phyloP scores from a whole-genome alignment of 371 early-diverging fungal species.

The Mortierella sp. region DNA sequence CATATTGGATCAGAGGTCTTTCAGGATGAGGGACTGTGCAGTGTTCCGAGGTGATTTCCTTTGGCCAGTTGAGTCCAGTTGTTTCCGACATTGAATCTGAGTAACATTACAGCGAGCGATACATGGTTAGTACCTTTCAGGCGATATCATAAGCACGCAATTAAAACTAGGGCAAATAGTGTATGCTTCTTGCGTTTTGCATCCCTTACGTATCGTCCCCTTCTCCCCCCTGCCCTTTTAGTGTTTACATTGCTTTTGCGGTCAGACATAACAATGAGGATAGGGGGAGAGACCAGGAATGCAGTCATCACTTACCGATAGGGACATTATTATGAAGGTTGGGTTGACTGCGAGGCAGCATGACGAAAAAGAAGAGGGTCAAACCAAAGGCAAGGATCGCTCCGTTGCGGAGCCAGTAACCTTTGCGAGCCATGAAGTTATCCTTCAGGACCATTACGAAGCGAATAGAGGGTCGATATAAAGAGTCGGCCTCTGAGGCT shows the following conservation, averaged over 20 bases:
- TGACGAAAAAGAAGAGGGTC: slow-evolving; percentile 48
- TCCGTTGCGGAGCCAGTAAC: slow-evolving; percentile 54
- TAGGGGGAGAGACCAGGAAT: too few relatives aligned
- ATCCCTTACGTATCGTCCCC: too few relatives aligned
- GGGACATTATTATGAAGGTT: slow-evolving; percentile 21
- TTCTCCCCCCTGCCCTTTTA: background rate
- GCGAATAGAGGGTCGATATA: background rate
- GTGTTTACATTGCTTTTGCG: background rate
- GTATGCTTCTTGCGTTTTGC: background rate
- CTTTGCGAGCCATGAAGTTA: slow-evolving; percentile 52
- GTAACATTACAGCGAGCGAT: too few relatives aligned
- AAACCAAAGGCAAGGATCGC: slow-evolving; percentile 48
- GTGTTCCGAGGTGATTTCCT: slow-evolving; percentile 65
- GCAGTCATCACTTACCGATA: slow-evolving; percentile 35
- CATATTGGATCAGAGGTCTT: slow-evolving; percentile 70
- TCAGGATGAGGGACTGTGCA: slow-evolving; percentile 73
- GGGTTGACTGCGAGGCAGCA: slow-evolving; percentile 43
- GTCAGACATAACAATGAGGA: background rate
- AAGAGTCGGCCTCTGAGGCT: background rate
- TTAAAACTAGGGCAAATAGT: background rate
- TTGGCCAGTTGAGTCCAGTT: slow-evolving; percentile 23
- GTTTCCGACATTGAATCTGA: slow-evolving; percentile 5
- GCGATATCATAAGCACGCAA: background rate
- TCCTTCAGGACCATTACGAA: slow-evolving; percentile 49
- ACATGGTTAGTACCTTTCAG: background rate